These are phyloP conservation scores for Panaeolus papilionaceus DNA, from an alignment of 768 basidiomycete genomes.

Conservation along the genomic window DNA sequence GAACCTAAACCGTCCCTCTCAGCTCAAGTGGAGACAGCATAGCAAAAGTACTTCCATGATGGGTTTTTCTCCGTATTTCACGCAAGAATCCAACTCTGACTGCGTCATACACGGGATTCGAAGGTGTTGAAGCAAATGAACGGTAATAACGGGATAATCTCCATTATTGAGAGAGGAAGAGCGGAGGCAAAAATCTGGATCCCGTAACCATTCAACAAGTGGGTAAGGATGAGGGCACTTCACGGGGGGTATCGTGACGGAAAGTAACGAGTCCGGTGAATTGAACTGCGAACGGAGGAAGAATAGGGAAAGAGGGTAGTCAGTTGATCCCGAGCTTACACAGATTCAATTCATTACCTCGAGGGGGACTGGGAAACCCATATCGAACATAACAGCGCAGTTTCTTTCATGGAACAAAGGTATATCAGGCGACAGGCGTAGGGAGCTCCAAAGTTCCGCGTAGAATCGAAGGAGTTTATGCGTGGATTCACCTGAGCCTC, in stretches of 20 bases:
- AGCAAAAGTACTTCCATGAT: not conserved
- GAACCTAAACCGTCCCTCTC: not conserved
- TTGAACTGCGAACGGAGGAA: not conserved
- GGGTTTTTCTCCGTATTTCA: not conserved
- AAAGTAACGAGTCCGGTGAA: not conserved
- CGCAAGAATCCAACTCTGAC: not conserved
- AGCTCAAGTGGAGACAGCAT: not conserved
- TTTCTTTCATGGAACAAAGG: not conserved
- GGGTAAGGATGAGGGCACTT: not conserved
- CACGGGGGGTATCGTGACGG: conserved; percentile 8
- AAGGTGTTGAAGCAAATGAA: not conserved
- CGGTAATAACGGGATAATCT: not conserved
- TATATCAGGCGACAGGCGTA: not conserved
- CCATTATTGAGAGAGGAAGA: not conserved
- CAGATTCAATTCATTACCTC: not conserved
- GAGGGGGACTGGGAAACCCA: not conserved
- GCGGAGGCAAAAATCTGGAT: not conserved
- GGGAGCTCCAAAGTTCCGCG: not conserved
- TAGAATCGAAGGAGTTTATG: not conserved
- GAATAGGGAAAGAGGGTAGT: not conserved
- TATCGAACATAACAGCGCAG: not conserved
- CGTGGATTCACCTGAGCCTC: not conserved
- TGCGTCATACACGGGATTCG: not conserved
- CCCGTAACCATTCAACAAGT: conserved; percentile 6
- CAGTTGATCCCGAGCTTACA: conserved; percentile 1